These are phyloP conservation scores for Diplodia scrobiculata DNA, from an alignment of 2,329 filamentous ascomycete species.

Conservation along the genomic window DNA sequence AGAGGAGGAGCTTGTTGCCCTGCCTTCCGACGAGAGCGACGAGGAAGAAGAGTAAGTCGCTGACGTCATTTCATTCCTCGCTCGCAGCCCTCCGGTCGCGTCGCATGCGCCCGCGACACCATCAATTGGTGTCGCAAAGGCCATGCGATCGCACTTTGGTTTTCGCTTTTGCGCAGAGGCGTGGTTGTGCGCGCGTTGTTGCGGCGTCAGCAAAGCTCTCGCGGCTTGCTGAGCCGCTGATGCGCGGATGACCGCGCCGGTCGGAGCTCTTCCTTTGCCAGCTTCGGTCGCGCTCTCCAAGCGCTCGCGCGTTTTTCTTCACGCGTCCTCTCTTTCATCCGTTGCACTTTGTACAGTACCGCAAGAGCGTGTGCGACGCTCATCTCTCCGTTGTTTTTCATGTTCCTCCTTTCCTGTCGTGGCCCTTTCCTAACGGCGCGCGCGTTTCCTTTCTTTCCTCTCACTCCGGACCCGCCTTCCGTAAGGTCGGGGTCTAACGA, in stretches of 20 bases:
- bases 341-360: not conserved
- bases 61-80: conserved; percentile 26
- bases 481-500: conserved; percentile 23
- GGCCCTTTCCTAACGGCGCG: not conserved
- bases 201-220: conserved; percentile 16
- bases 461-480: not conserved
- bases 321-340: not conserved
- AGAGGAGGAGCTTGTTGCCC: conserved; percentile 29
- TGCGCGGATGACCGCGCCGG: conserved; percentile 12
- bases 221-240: conserved; percentile 18
- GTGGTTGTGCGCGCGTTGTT: conserved; percentile 9
- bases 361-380: not conserved
- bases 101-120: conserved; percentile 22
- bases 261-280: conserved; percentile 7
- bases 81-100: not conserved
- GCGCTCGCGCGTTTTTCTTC: not conserved
- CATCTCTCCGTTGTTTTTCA: not conserved
- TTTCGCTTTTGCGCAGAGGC: not conserved
- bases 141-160: not conserved
- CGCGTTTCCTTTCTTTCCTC: not conserved
- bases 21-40: conserved; percentile 27
- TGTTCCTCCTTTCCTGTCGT: not conserved
- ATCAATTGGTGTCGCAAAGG: conserved; percentile 17
- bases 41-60: conserved; percentile 29
- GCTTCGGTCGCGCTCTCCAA: conserved; percentile 11